Evolutionary conservation across 768 basidiomycete genomes (phyloP).

Genomic region (Boletus insuetus): DNA sequence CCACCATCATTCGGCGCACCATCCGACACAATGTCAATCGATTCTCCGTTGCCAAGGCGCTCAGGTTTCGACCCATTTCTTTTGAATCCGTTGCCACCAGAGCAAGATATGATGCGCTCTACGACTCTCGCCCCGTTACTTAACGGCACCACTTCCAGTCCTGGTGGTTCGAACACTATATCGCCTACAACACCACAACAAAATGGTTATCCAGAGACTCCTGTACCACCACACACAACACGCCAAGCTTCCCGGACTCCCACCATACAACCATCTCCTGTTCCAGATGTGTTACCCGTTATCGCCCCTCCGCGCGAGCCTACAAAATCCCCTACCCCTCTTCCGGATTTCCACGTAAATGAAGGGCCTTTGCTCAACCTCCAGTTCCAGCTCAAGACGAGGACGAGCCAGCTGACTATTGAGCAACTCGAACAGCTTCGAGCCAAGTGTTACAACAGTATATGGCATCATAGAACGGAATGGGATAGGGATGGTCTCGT

Average conservation of each 20-base stretch:
- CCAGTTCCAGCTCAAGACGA: constrained; percentile 43
- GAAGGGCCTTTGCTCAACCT: constrained; percentile 49
- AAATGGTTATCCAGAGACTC: constrained; percentile 12
- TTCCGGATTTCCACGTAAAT: constrained; percentile 76
- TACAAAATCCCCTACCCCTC: constrained; percentile 63
- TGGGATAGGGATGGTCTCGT: constrained; percentile 81
- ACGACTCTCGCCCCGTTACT: constrained; percentile 23
- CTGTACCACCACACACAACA: background rate
- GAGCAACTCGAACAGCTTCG: constrained; percentile 95
- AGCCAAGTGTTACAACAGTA: constrained; percentile 69
- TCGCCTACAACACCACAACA: constrained; percentile 7
- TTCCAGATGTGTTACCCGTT: constrained; percentile 20
- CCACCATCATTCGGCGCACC: background rate
- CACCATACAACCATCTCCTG: constrained; percentile 5
- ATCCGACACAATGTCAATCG: constrained; percentile 38
- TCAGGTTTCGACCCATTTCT: constrained; percentile 51
- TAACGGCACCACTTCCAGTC: constrained; percentile 20
- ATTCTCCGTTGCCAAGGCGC: constrained; percentile 31
- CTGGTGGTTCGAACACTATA: background rate
- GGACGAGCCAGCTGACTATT: constrained; percentile 62
- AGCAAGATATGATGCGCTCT: constrained; percentile 23
- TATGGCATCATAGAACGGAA: constrained; percentile 80
- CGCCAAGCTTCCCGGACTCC: constrained; percentile 8
- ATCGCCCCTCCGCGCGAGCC: constrained; percentile 35
- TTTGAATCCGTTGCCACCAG: constrained; percentile 49